These are phyloP conservation scores for Ascochyta pisi DNA, from an alignment of 2,329 filamentous ascomycete species.

Conservation along the genomic window DNA sequence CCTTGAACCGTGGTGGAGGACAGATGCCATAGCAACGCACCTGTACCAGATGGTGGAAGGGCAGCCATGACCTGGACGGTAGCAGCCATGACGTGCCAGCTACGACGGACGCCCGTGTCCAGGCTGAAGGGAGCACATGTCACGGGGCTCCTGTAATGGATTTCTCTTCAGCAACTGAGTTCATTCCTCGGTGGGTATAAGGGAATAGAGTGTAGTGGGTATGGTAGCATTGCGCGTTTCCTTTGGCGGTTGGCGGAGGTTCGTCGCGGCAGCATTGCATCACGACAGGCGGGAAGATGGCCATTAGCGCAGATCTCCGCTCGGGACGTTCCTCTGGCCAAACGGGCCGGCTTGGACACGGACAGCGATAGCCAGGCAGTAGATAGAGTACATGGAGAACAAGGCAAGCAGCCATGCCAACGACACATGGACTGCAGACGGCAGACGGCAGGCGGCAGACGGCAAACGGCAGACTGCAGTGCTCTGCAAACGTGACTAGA, in stretches of 20 bases:
- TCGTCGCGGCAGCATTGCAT: conserved; percentile 8
- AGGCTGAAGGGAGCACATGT: not conserved
- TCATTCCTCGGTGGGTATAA: too few relatives aligned
- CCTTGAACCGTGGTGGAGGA: not conserved
- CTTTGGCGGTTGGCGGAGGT: not conserved
- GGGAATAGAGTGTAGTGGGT: not conserved
- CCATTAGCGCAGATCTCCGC: conserved; percentile 15
- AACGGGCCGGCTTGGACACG: not conserved
- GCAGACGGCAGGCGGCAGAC: not conserved
- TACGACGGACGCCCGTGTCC: not conserved
- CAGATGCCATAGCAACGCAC: conserved; percentile 3
- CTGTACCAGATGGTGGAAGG: not conserved
- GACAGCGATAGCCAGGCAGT: not conserved
- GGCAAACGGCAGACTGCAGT: not conserved
- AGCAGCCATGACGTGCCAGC: not conserved
- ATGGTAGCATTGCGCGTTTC: not conserved
- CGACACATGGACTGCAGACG: not conserved
- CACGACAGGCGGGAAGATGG: conserved; percentile 4
- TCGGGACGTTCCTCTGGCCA: conserved; percentile 11
- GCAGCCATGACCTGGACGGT: not conserved
- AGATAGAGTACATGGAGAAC: too few relatives aligned
- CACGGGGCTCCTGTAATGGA: too few relatives aligned
- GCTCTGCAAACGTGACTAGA: not conserved
- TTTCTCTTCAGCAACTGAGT: too few relatives aligned
- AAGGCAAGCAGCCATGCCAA: not conserved